Evolutionary conservation across 352 stramenopile genomes (phyloP).

Genomic region (Globisporangium cederbergense): DNA sequence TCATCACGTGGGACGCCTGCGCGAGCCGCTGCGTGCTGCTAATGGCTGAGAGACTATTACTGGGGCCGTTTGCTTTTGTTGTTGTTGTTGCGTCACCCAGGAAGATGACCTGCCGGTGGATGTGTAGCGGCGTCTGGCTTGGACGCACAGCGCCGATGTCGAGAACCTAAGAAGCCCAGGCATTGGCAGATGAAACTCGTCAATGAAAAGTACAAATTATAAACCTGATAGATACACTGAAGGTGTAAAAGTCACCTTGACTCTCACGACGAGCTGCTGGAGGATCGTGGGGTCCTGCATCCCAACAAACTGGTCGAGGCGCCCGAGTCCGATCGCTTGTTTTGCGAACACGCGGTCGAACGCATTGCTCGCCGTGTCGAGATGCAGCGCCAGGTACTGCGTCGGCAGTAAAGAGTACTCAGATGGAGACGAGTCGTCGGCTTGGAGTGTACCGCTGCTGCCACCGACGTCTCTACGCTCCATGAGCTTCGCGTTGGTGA

Average conservation of each 20-base stretch:
- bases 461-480: constrained; percentile 38
- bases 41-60: neutral
- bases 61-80: neutral
- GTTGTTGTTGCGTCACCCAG: constrained; percentile 30
- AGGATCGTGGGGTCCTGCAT: constrained; percentile 20
- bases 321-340: constrained; percentile 12
- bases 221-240: too few species aligned
- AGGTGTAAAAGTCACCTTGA: constrained; percentile 5
- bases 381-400: constrained; percentile 28
- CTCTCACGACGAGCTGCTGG: constrained; percentile 30
- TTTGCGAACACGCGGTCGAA: constrained; percentile 9
- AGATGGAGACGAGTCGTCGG: neutral
- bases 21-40: constrained; percentile 14
- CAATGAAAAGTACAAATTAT: too few species aligned
- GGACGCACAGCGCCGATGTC: constrained; percentile 68
- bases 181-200: neutral
- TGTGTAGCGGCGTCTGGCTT: constrained; percentile 48
- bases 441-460: neutral
- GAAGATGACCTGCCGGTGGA: constrained; percentile 64
- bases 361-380: constrained; percentile 16
- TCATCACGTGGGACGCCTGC: constrained; percentile 43
- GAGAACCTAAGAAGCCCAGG: constrained; percentile 26
- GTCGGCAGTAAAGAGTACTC: constrained; percentile 33
- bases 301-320: constrained; percentile 15
- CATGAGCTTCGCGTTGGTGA: constrained; percentile 59